Evolutionary conservation across 164 flowering plant genomes (phyloP), one percentile per base, ranked within the genome.

Genomic region (Amborella trichopoda): DNA sequence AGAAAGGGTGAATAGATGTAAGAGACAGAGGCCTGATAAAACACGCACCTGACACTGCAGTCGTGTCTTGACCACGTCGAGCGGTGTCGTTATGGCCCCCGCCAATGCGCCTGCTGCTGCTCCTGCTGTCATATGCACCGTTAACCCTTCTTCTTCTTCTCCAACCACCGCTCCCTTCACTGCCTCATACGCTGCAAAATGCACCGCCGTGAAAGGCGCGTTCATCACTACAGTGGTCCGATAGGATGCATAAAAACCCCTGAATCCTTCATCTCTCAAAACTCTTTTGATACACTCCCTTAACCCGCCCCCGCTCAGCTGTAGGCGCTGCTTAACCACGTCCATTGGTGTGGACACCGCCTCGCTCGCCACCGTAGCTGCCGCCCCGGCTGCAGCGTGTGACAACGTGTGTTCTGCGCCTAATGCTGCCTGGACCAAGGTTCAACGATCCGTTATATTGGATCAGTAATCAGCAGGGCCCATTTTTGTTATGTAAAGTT

Each of bases 51-150:
- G 65, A 26, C 65, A 61, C 8, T 61, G 65, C 50, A 61, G 27
- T 23, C 59, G 45, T 5, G 66, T 61, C 53, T 61, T 61, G 5
- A 61, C 66, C 16, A 61, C 61, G 55, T 61, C 60, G 48, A 61
- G 52, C 3, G 66, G 66, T 27, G 66, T 61, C 6, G 66, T 61
- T 11, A 61, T 56, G 9, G 52, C 66, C 16, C 61, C 40, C 5
- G 66, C 66, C 26, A 55, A 28, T 8, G 66, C 66, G 18, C 66
- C 66, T 3, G 66, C 66, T 2, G 52, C 61, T 1, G 46, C 66
- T 2, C 66, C 66, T 0, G 66, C 66, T 1, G 52, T 39, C 25
- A 55, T 9, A 55, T 61, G 60, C 49, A 61, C 65, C 50, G 51
- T 25, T 3, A 55, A 22, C 36, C 23, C 46, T 18, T 55, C 65